Percentiles rank a stretch among this genome's conserved stretches.
Conservation (phyloP, 306 rosid species). For the Vachellia pachyceras region DNA sequence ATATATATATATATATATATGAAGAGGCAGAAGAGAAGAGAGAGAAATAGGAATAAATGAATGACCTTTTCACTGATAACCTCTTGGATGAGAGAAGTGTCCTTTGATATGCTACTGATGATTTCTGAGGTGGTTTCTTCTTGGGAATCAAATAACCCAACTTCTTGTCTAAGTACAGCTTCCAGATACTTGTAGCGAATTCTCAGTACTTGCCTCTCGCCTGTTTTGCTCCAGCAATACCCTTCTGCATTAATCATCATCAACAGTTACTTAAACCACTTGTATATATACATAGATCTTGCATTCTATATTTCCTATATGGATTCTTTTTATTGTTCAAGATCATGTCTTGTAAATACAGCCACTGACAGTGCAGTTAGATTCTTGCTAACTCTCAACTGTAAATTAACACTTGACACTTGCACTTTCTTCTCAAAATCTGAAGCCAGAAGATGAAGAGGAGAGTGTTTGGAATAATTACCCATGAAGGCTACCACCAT, state of each 20-base stretch:
- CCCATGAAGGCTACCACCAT: conserved; percentile 94
- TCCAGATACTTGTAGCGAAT: conserved; percentile 88
- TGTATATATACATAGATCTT: conserved; percentile 1
- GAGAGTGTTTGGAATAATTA: conserved; percentile 49
- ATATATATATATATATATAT: background rate
- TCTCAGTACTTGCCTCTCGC: conserved; percentile 84
- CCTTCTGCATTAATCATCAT: conserved; percentile 65
- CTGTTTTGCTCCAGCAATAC: conserved; percentile 96
- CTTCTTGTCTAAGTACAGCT: conserved; percentile 93
- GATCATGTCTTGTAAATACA: background rate
- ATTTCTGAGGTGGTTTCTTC: conserved; percentile 90
- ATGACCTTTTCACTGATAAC: conserved; percentile 90
- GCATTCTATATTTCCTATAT: background rate
- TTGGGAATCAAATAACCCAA: conserved; percentile 86
- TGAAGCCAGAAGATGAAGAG: conserved; percentile 37
- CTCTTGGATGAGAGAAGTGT: conserved; percentile 86
- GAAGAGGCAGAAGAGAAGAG: background rate
- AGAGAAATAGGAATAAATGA: background rate
- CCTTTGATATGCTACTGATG: conserved; percentile 82
- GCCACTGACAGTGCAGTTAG: background rate
- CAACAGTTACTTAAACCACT: background rate
- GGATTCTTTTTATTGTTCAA: background rate
- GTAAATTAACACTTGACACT: background rate
- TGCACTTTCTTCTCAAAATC: conserved; percentile 43
- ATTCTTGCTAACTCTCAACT: background rate